These are phyloP conservation scores for Lyophyllum semitale DNA, from an alignment of 768 basidiomycete species.

Conservation along the genomic window DNA sequence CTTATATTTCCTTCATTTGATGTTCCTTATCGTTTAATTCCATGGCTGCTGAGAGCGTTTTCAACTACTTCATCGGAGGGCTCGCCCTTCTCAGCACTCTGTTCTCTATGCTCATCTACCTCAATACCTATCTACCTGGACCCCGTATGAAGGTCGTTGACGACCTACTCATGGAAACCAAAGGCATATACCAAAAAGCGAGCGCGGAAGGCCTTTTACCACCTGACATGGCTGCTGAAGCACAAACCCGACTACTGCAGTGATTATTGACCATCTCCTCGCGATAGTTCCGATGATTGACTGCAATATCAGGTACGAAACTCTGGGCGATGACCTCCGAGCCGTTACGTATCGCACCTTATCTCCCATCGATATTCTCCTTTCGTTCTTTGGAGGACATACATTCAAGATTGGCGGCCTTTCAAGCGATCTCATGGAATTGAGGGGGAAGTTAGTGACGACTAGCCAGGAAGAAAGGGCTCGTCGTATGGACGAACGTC, in stretches of 20 bases:
- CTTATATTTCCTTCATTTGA: too few species aligned
- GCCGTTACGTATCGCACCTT: not conserved
- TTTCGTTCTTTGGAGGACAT: not conserved
- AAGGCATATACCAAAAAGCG: not conserved
- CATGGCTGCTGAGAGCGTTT: conserved; percentile 1
- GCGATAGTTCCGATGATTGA: too few species aligned
- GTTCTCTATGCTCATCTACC: not conserved
- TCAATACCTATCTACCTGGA: not conserved
- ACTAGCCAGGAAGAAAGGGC: not conserved
- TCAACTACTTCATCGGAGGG: conserved; percentile 10
- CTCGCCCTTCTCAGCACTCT: conserved; percentile 7
- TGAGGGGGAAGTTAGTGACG: not conserved
- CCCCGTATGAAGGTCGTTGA: conserved; percentile 1
- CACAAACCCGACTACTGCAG: too few species aligned
- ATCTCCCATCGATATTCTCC: not conserved
- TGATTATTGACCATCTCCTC: too few species aligned
- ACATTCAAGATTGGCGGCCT: not conserved
- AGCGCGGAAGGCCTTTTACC: conserved; percentile 1
- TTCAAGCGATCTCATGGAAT: not conserved
- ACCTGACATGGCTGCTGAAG: too few species aligned
- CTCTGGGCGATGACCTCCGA: not conserved
- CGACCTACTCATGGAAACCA: conserved; percentile 4
- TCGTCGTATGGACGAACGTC: not conserved
- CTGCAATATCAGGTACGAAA: not conserved
- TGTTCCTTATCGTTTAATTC: too few species aligned